Evolutionary conservation across 306 rosid species (phyloP).

Genomic region (Vigna unguiculata): DNA sequence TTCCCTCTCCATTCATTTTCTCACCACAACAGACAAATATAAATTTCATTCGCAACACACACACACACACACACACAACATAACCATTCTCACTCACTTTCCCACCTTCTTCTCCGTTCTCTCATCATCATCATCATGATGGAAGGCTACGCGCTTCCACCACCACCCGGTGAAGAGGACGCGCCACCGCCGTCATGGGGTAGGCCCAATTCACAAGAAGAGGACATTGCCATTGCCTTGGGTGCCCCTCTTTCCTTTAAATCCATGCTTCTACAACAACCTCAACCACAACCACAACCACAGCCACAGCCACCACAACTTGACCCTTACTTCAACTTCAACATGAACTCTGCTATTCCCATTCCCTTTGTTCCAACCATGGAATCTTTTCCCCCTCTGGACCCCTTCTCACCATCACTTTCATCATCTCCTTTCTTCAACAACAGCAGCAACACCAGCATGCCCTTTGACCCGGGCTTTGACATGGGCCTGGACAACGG

Average conservation of each 20-base stretch:
- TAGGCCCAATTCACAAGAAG: slow-evolving; percentile 35
- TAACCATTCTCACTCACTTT: slow-evolving; percentile 11
- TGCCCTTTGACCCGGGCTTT: slow-evolving; percentile 61
- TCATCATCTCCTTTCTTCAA: slow-evolving; percentile 58
- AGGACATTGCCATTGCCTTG: slow-evolving; percentile 46
- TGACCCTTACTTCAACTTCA: slow-evolving; percentile 39
- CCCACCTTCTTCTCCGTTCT: not conserved
- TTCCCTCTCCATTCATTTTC: slow-evolving; percentile 37
- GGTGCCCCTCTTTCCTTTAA: slow-evolving; percentile 67
- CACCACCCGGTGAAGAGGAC: slow-evolving; percentile 30
- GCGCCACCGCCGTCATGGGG: slow-evolving; percentile 62
- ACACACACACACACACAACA: not conserved
- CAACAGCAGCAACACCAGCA: slow-evolving; percentile 19
- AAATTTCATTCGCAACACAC: not conserved
- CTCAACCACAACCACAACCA: not conserved
- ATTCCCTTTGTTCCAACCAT: slow-evolving; percentile 55
- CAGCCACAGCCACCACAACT: not conserved
- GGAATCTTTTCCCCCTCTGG: slow-evolving; percentile 38
- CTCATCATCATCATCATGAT: not conserved
- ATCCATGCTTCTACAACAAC: slow-evolving; percentile 52
- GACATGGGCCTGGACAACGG: slow-evolving; percentile 63
- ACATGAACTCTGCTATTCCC: not conserved
- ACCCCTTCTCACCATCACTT: slow-evolving; percentile 46
- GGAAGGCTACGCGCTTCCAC: slow-evolving; percentile 54
- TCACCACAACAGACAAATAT: slow-evolving; percentile 13